Percentiles rank a stretch among this genome's conserved stretches.
phyloP scores from a whole-genome alignment of 768 basidiomycete genomes.

The Russula sp. region DNA sequence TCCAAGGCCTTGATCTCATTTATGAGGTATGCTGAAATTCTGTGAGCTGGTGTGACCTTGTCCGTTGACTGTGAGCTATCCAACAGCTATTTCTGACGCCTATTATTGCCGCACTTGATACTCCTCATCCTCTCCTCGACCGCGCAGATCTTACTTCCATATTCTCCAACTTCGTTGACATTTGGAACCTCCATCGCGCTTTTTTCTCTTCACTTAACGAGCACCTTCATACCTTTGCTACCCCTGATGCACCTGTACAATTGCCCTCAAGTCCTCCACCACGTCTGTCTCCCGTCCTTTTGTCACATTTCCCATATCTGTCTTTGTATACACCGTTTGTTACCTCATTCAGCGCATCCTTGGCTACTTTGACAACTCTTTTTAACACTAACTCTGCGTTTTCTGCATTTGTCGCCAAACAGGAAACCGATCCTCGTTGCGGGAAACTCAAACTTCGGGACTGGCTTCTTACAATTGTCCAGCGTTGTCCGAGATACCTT shows the following conservation, averaged over 20 bases:
- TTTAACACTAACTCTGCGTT: constrained; percentile 52
- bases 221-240: constrained; percentile 32
- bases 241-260: neutral
- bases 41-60: neutral
- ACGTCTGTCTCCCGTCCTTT: constrained; percentile 53
- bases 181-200: constrained; percentile 81
- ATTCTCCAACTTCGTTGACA: constrained; percentile 88
- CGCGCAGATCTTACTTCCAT: constrained; percentile 63
- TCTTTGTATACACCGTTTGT: constrained; percentile 84
- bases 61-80: constrained; percentile 1
- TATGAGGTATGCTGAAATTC: constrained; percentile 52
- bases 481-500: constrained; percentile 83
- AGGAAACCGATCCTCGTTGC: constrained; percentile 66
- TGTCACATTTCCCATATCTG: constrained; percentile 82
- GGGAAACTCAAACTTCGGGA: constrained; percentile 72
- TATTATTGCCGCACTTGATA: constrained; percentile 69
- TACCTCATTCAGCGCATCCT: constrained; percentile 64
- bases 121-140: constrained; percentile 58
- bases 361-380: constrained; percentile 53
- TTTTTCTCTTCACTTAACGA: constrained; percentile 58
- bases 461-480: constrained; percentile 83
- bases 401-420: constrained; percentile 52
- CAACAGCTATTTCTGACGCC: constrained; percentile 78
- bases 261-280: constrained; percentile 31
- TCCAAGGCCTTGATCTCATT: constrained; percentile 76